A percentile compares a stretch with the other conserved stretches of the same genome.
Evolutionary conservation across 2,329 filamentous ascomycete genomes (phyloP).

Genomic region (Cladosporium sp.): DNA sequence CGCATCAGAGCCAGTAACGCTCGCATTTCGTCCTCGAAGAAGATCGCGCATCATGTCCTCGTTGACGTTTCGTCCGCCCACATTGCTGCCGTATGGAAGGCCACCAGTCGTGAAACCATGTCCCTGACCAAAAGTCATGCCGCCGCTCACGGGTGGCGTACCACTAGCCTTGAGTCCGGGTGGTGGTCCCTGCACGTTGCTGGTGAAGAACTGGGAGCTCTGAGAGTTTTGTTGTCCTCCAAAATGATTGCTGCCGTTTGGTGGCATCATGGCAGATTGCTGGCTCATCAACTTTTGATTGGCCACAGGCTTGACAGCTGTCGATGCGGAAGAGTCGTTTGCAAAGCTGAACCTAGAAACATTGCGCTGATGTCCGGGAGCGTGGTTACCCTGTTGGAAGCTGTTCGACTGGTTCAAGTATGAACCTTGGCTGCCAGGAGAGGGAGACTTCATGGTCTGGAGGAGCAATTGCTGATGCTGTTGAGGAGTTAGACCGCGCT

Average conservation of each 20-base stretch:
- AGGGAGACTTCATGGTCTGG: conserved; percentile 50
- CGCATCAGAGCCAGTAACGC: conserved; percentile 53
- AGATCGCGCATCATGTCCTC: conserved; percentile 78
- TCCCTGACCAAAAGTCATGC: conserved; percentile 83
- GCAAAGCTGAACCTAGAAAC: conserved; percentile 84
- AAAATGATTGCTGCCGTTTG: conserved; percentile 41
- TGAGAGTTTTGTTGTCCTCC: conserved; percentile 52
- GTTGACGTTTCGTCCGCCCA: conserved; percentile 63
- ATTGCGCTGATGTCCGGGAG: conserved; percentile 69
- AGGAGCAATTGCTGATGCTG: conserved; percentile 68
- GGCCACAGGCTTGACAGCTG: conserved; percentile 69
- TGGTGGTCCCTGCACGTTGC: conserved; percentile 85
- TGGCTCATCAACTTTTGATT: conserved; percentile 79
- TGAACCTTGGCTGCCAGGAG: conserved; percentile 36
- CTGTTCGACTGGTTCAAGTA: conserved; percentile 37
- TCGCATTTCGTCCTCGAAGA: conserved; percentile 52
- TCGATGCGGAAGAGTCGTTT: conserved; percentile 62
- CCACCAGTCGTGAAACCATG: conserved; percentile 72
- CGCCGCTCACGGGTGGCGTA: conserved; percentile 77
- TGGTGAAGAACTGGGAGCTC: conserved; percentile 71
- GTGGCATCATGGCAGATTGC: conserved; percentile 79
- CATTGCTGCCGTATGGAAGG: conserved; percentile 53
- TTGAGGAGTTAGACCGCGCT: conserved; percentile 73
- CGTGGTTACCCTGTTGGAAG: conserved; percentile 47
- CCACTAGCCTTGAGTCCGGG: conserved; percentile 93